phyloP scores from a whole-genome alignment of 177 flowering plant genomes.

The Vitis hybrid region DNA sequence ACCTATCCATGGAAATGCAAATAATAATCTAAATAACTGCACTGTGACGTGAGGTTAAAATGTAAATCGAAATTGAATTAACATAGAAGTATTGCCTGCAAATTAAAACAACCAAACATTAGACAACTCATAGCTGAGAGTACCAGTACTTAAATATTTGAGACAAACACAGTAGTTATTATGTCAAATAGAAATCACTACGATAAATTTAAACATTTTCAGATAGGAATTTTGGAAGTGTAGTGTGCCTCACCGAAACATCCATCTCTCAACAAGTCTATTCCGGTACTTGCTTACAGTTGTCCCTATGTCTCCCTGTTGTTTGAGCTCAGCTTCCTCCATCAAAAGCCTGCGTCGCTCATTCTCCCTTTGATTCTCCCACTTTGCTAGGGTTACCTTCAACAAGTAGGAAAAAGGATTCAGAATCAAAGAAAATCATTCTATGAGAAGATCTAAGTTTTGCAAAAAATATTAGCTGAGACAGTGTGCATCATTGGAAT shows the following conservation, averaged over 20 bases:
- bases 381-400: slow-evolving; percentile 56
- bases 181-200: not conserved
- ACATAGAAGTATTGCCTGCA: too few species aligned
- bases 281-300: slow-evolving; percentile 42
- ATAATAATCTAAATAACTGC: too few species aligned
- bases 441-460: not conserved
- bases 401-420: not conserved
- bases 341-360: slow-evolving; percentile 67
- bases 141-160: too few species aligned
- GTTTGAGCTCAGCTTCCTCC: slow-evolving; percentile 76
- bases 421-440: not conserved
- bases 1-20: too few species aligned
- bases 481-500: not conserved
- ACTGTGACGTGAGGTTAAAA: too few species aligned
- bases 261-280: slow-evolving; percentile 51
- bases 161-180: not conserved
- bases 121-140: too few species aligned
- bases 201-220: not conserved
- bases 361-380: slow-evolving; percentile 75
- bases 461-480: not conserved
- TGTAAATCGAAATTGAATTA: too few species aligned
- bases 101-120: too few species aligned
- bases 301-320: slow-evolving; percentile 47
- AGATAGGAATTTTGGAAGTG: not conserved
- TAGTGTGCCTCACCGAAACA: slow-evolving; percentile 44